phyloP scores from a whole-genome alignment of 1,284 basidiomycete genomes.

The Sanghuangporus sanghuang region DNA sequence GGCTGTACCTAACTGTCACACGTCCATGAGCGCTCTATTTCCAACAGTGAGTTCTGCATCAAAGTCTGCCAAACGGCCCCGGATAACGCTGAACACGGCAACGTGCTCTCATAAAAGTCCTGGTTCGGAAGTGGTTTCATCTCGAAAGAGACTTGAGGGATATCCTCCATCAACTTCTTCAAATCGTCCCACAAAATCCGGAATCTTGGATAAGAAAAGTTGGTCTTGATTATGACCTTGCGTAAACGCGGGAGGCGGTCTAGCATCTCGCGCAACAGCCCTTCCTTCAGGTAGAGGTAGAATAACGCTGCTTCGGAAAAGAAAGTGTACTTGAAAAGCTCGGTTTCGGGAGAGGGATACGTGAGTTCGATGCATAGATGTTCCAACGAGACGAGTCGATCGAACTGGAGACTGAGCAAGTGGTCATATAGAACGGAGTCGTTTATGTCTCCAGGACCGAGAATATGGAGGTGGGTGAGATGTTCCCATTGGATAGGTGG shows the following conservation, averaged over 20 bases:
- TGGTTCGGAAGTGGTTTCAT: background rate
- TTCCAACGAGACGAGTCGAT: slow-evolving; percentile 1
- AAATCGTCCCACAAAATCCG: slow-evolving; percentile 5
- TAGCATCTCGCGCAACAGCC: slow-evolving; percentile 1
- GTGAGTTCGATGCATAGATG: slow-evolving; percentile 10
- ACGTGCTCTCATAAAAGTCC: background rate
- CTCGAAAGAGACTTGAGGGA: background rate
- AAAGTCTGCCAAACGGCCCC: background rate
- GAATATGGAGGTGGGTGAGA: slow-evolving; percentile 13
- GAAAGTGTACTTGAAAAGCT: background rate
- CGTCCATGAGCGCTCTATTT: background rate
- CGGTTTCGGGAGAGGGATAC: slow-evolving; percentile 1
- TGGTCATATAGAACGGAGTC: background rate
- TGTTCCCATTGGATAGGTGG: slow-evolving; percentile 3
- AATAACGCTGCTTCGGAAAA: slow-evolving; percentile 2
- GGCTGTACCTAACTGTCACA: background rate
- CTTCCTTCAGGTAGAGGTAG: background rate
- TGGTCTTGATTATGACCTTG: slow-evolving; percentile 6
- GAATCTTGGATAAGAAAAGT: background rate
- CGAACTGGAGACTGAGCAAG: slow-evolving; percentile 1
- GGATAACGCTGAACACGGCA: background rate
- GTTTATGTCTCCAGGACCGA: background rate
- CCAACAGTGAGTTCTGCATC: background rate
- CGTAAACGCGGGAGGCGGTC: background rate
- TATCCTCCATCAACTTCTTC: background rate